Evolutionary conservation across 305 asterid genomes (phyloP).

Genomic region (Fraxinus xanthoxyloides): DNA sequence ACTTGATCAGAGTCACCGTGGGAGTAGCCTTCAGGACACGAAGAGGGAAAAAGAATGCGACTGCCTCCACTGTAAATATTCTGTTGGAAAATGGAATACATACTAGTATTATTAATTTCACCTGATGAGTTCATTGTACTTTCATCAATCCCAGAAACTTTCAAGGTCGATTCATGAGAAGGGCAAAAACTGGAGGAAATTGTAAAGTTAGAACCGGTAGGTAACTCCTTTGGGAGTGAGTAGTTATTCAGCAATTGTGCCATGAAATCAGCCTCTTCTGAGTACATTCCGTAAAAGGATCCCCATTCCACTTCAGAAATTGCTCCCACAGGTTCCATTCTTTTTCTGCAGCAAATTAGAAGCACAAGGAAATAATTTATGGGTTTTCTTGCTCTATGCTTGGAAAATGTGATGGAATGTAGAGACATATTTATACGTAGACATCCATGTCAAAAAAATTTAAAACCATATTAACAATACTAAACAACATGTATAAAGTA

Average conservation of each 20-base stretch:
- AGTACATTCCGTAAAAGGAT: constrained; percentile 41
- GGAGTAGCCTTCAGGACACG: constrained; percentile 24
- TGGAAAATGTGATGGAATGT: constrained; percentile 18
- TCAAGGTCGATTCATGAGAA: background rate
- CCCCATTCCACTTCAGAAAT: constrained; percentile 37
- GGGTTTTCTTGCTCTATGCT: constrained; percentile 10
- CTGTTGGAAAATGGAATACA: constrained; percentile 37
- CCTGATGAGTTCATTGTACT: constrained; percentile 26
- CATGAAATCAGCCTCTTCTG: constrained; percentile 60
- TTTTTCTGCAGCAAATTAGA: background rate
- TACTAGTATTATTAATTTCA: constrained; percentile 15
- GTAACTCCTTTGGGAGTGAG: constrained; percentile 29
- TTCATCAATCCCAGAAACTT: constrained; percentile 16
- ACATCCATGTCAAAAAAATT: background rate
- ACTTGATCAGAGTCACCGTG: constrained; percentile 22
- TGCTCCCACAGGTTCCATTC: constrained; percentile 35
- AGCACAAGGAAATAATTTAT: background rate
- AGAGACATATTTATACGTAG: constrained; percentile 22
- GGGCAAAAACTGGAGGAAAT: constrained; percentile 22
- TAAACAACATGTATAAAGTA: background rate
- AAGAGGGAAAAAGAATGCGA: constrained; percentile 20
- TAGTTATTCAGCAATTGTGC: constrained; percentile 43
- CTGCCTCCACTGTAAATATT: constrained; percentile 24
- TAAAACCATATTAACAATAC: background rate
- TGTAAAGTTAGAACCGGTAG: constrained; percentile 15